Conservation (phyloP, 306 rosid species). For the Cyamopsis tetragonoloba region DNA sequence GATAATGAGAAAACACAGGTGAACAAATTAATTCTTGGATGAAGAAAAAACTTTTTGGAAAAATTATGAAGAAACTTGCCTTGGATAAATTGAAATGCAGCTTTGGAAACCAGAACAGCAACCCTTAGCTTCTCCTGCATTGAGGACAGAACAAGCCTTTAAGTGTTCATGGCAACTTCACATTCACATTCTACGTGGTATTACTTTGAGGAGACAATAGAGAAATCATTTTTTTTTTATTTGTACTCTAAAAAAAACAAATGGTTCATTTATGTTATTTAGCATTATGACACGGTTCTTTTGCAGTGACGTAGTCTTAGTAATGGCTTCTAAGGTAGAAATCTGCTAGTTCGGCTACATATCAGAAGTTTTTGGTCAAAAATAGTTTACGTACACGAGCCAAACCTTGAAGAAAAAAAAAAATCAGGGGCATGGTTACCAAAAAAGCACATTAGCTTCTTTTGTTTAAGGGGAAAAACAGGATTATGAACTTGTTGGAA, state of each 20-base stretch:
- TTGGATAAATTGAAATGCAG: conserved; percentile 84
- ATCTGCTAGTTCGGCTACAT: no score
- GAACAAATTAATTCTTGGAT: background rate
- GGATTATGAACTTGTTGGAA: no score
- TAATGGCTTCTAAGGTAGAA: no score
- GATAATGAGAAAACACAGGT: conserved; percentile 17
- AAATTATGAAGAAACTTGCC: conserved; percentile 37
- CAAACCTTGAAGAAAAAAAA: no score
- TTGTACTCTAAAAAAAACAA: background rate
- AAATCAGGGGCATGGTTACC: no score
- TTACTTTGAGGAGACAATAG: background rate
- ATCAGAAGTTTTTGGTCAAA: no score
- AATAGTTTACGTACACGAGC: no score
- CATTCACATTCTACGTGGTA: background rate
- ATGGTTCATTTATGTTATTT: background rate
- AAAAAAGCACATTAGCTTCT: no score
- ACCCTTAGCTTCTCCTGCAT: conserved; percentile 83
- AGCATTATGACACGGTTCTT: no score
- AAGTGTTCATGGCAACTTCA: background rate
- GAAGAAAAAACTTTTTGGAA: background rate
- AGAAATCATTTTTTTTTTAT: conserved; percentile 15
- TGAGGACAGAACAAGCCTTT: conserved; percentile 1
- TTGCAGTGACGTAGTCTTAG: no score
- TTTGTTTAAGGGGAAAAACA: no score
- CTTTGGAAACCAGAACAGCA: conserved; percentile 93